These are phyloP conservation scores for Picea glauca DNA, from an alignment of 75 land plant genomes.

Conservation along the genomic window DNA sequence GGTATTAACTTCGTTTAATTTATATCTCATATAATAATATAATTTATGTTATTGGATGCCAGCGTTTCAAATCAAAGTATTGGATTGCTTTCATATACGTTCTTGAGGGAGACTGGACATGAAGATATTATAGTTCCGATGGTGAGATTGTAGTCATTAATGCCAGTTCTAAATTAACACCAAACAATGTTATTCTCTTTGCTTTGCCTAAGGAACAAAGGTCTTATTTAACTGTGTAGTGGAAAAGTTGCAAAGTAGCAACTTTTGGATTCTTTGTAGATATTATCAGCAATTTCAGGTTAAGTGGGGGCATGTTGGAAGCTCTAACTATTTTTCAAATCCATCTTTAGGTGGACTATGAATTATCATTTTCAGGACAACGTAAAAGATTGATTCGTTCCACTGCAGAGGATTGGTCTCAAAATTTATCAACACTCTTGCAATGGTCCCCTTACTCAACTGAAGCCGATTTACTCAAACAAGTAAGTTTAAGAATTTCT, in stretches of 20 bases:
- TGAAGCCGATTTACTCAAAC: conserved; percentile 35
- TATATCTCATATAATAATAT: not conserved
- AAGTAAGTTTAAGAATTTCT: conserved; percentile 17
- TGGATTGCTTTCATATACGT: conserved; percentile 44
- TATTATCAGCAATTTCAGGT: not conserved
- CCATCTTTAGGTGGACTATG: conserved; percentile 32
- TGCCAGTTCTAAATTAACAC: not conserved
- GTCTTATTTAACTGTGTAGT: not conserved
- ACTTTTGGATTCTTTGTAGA: not conserved
- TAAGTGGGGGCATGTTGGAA: not conserved
- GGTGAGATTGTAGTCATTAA: conserved; percentile 18
- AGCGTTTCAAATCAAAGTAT: conserved; percentile 25
- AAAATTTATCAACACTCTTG: conserved; percentile 29
- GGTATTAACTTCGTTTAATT: not conserved
- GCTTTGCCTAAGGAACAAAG: not conserved
- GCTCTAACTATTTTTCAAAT: not conserved
- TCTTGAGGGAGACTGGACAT: conserved; percentile 37
- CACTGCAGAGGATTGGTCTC: conserved; percentile 30
- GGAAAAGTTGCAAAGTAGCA: not conserved
- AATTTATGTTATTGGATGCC: not conserved
- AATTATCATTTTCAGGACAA: conserved; percentile 10
- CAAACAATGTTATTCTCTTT: not conserved
- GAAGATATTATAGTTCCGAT: conserved; percentile 44
- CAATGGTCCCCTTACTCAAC: conserved; percentile 39
- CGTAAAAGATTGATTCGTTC: conserved; percentile 22